A percentile compares a stretch with the other conserved stretches of the same genome.
Conservation (phyloP, 1,284 basidiomycete species). For the Meripilus lineatus region DNA sequence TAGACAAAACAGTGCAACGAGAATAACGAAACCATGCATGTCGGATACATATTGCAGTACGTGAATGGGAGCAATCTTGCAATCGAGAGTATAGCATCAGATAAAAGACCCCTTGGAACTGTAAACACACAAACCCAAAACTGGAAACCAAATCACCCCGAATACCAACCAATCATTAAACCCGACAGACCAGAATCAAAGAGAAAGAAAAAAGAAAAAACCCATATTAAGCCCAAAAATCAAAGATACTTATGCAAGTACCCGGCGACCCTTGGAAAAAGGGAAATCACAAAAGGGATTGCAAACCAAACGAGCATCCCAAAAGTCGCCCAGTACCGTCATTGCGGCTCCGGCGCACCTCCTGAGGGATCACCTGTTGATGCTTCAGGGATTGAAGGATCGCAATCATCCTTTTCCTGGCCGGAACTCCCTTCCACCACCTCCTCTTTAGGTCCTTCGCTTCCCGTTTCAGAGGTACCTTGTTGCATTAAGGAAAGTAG, state of each 20-base stretch:
- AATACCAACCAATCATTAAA: constrained; percentile 8
- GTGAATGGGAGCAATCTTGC: constrained; percentile 3
- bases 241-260: constrained; percentile 40
- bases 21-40: too few species aligned
- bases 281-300: constrained; percentile 38
- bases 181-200: neutral
- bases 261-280: constrained; percentile 59
- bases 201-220: constrained; percentile 8
- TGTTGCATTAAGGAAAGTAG: too few species aligned
- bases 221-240: constrained; percentile 23
- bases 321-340: constrained; percentile 59
- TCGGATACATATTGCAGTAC: too few species aligned
- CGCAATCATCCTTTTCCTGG: too few species aligned
- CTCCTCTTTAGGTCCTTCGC: too few species aligned
- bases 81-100: neutral
- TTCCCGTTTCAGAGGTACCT: too few species aligned
- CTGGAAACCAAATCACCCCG: constrained; percentile 7
- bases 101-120: neutral
- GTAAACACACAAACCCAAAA: constrained; percentile 14
- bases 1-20: too few species aligned
- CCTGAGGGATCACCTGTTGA: constrained; percentile 6
- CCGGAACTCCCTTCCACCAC: too few species aligned
- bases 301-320: constrained; percentile 42
- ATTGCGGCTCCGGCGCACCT: constrained; percentile 24
- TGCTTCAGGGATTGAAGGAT: neutral